Evolutionary conservation across 208 protist genomes (phyloP).

Genomic region (Trypanosoma avium): DNA sequence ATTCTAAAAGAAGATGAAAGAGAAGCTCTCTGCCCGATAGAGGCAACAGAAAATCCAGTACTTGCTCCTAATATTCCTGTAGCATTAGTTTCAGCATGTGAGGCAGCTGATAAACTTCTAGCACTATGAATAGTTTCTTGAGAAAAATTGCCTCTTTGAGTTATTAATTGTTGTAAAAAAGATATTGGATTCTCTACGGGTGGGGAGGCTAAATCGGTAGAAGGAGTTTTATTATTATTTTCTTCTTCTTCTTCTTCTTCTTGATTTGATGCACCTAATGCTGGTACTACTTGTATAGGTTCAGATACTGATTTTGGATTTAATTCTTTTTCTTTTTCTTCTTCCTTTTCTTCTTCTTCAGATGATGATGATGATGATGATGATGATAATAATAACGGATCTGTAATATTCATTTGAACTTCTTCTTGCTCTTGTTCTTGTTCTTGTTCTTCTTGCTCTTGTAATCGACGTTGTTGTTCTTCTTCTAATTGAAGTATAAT

Average conservation of each 20-base stretch:
- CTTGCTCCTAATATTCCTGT: not conserved
- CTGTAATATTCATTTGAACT: too few species aligned
- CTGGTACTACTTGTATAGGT: not conserved
- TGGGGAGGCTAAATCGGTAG: not conserved
- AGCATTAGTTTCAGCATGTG: not conserved
- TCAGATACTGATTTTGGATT: too few species aligned
- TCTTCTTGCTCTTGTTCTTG: not conserved
- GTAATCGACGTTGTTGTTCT: not conserved
- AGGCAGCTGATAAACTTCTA: not conserved
- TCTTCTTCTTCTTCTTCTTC: conserved; percentile 1
- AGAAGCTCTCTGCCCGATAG: not conserved
- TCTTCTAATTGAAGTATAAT: not conserved
- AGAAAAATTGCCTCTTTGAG: not conserved
- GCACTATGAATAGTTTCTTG: not conserved
- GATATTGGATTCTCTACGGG: not conserved
- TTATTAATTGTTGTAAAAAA: not conserved
- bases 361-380: too few species aligned
- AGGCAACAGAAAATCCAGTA: too few species aligned
- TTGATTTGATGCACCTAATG: not conserved
- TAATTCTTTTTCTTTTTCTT: not conserved
- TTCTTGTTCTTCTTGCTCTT: not conserved
- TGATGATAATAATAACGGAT: not conserved
- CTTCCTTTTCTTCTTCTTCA: not conserved
- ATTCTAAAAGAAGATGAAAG: not conserved
- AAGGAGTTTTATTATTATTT: not conserved